Conservation (phyloP, 2,329 filamentous ascomycete species). For the Exophiala alcalophila region DNA sequence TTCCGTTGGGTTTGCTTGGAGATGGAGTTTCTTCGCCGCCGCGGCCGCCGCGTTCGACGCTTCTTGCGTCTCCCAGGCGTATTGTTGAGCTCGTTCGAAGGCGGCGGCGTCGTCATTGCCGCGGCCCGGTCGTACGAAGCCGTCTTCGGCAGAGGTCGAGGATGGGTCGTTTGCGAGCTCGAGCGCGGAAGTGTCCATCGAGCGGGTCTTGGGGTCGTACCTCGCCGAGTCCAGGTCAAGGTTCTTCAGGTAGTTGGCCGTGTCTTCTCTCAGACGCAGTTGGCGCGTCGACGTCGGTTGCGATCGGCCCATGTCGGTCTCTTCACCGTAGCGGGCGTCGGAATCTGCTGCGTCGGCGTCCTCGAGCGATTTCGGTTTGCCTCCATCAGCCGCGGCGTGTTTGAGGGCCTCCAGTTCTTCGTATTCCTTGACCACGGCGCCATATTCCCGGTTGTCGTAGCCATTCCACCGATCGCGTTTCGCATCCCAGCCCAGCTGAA, state of each 20-base stretch:
- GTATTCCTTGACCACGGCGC: constrained; percentile 82
- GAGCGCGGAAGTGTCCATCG: constrained; percentile 69
- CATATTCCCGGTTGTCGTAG: constrained; percentile 87
- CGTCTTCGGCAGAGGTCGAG: constrained; percentile 83
- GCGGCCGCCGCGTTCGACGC: constrained; percentile 1
- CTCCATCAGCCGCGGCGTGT: constrained; percentile 59
- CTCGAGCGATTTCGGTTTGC: constrained; percentile 16
- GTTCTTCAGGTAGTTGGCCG: constrained; percentile 92
- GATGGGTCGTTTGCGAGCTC: constrained; percentile 67
- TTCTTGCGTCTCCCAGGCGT: constrained; percentile 91
- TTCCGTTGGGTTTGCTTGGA: constrained; percentile 94
- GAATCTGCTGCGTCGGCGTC: constrained; percentile 29
- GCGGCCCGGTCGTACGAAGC: constrained; percentile 71
- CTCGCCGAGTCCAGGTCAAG: constrained; percentile 94
- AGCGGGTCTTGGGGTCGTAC: constrained; percentile 94
- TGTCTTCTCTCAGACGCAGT: constrained; percentile 89
- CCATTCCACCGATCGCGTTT: constrained; percentile 98
- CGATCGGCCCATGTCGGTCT: constrained; percentile 85
- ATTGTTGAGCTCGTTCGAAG: constrained; percentile 82
- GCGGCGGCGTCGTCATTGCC: constrained; percentile 75
- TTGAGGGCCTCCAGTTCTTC: constrained; percentile 78
- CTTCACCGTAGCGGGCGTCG: constrained; percentile 72
- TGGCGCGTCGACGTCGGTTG: constrained; percentile 89
- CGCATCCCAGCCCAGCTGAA: constrained; percentile 90
- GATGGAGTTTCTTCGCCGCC: constrained; percentile 70